Evolutionary conservation across 768 basidiomycete species (phyloP).

Genomic region (Dictyophora rubrovolvata): DNA sequence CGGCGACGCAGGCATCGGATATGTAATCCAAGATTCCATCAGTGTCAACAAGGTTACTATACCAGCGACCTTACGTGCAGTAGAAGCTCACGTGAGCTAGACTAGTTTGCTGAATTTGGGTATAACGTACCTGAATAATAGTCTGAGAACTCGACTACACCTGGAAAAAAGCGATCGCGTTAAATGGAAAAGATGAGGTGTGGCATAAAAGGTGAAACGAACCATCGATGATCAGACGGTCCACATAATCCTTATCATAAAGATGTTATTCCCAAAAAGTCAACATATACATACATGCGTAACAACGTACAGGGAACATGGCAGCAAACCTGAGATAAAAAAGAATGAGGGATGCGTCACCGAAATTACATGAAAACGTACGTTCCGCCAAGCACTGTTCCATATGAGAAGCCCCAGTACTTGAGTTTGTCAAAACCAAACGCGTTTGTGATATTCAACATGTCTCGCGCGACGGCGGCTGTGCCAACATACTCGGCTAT

Average conservation of each 20-base stretch:
- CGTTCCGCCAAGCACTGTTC: slow-evolving; percentile 11
- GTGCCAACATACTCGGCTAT: slow-evolving; percentile 19
- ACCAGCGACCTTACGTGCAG: slow-evolving; percentile 10
- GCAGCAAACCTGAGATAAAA: slow-evolving; percentile 18
- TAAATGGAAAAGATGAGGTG: not conserved
- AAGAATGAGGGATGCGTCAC: not conserved
- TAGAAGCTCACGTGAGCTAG: not conserved
- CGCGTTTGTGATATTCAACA: slow-evolving; percentile 20
- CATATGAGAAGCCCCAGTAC: slow-evolving; percentile 20
- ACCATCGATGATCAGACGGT: slow-evolving; percentile 26
- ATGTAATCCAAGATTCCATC: slow-evolving; percentile 15
- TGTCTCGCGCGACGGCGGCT: slow-evolving; percentile 20
- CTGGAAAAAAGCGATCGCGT: not conserved
- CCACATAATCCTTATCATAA: slow-evolving; percentile 20
- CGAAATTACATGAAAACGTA: not conserved
- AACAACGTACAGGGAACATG: slow-evolving; percentile 20
- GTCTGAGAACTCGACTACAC: slow-evolving; percentile 5
- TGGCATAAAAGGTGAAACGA: not conserved
- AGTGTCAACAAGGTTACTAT: slow-evolving; percentile 16
- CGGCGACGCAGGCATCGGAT: slow-evolving; percentile 15
- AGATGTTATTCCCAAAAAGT: not conserved
- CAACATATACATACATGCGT: not conserved
- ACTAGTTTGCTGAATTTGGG: not conserved
- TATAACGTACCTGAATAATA: not conserved
- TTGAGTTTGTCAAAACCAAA: slow-evolving; percentile 22